These are phyloP conservation scores for Penstemon barbatus DNA, from an alignment of 257 asterid genomes.

Conservation along the genomic window DNA sequence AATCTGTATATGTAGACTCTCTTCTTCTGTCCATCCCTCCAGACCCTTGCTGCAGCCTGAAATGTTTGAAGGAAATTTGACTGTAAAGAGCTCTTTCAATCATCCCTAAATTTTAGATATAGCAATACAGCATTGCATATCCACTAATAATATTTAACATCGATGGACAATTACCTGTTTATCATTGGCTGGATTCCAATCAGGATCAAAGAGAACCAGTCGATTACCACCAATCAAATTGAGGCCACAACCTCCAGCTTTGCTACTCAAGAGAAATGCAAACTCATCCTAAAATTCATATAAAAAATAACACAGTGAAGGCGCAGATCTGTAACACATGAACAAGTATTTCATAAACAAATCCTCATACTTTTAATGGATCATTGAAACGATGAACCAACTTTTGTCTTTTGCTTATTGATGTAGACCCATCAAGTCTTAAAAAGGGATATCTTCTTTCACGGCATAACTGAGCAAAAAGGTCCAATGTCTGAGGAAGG, in stretches of 20 bases:
- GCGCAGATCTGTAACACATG: conserved; percentile 20
- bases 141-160: conserved; percentile 19
- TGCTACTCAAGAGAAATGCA: conserved; percentile 96
- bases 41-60: conserved; percentile 98
- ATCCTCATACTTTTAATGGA: conserved; percentile 60
- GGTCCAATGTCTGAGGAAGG: conserved; percentile 79
- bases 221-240: conserved; percentile 96
- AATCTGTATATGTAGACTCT: conserved; percentile 95
- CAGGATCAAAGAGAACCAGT: conserved; percentile 95
- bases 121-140: conserved; percentile 14
- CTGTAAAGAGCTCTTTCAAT: conserved; percentile 8
- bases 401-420: conserved; percentile 94
- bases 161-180: conserved; percentile 63
- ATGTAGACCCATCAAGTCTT: conserved; percentile 92
- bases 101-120: no score
- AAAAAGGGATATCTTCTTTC: conserved; percentile 95
- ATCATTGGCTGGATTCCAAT: conserved; percentile 99
- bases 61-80: conserved; percentile 24
- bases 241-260: conserved; percentile 99
- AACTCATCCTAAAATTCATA: conserved; percentile 73
- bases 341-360: conserved; percentile 26
- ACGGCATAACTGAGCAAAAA: conserved; percentile 91
- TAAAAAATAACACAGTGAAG: conserved; percentile 16
- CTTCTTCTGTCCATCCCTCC: conserved; percentile 99
- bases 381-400: conserved; percentile 88